Conservation (phyloP, 1,284 basidiomycete species). For the Irpex sp. region DNA sequence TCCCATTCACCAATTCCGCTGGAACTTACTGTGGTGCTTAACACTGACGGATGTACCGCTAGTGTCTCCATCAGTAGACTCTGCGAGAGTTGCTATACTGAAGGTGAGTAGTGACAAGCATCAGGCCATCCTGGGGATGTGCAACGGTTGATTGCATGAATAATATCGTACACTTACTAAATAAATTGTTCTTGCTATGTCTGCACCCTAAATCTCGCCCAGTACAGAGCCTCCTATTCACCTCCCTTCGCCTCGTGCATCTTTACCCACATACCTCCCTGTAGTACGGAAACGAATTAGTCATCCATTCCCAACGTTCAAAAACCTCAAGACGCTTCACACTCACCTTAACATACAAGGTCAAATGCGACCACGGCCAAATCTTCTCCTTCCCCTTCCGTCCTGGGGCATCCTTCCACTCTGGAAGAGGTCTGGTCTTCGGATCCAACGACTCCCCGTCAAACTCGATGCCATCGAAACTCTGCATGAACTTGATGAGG, state of each 20-base stretch:
- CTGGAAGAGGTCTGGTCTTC: slow-evolving; percentile 26
- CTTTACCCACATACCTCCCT: slow-evolving; percentile 27
- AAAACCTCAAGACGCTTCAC: not conserved
- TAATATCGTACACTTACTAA: no score
- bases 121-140: no score
- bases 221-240: no score
- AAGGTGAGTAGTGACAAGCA: no score
- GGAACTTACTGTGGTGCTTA: no score
- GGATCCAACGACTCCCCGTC: slow-evolving; percentile 29
- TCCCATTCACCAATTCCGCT: no score
- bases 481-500: slow-evolving; percentile 40
- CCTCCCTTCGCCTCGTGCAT: slow-evolving; percentile 18
- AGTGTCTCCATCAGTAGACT: no score
- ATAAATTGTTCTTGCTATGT: no score
- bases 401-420: slow-evolving; percentile 29
- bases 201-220: no score
- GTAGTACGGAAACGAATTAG: not conserved
- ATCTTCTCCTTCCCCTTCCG: slow-evolving; percentile 35
- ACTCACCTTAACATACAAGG: slow-evolving; percentile 37
- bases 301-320: not conserved
- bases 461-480: slow-evolving; percentile 23
- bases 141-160: no score
- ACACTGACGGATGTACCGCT: no score
- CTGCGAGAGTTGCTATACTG: no score
- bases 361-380: slow-evolving; percentile 34